Conservation (phyloP, 2,329 filamentous ascomycete species). For the Calonectria naviculata region DNA sequence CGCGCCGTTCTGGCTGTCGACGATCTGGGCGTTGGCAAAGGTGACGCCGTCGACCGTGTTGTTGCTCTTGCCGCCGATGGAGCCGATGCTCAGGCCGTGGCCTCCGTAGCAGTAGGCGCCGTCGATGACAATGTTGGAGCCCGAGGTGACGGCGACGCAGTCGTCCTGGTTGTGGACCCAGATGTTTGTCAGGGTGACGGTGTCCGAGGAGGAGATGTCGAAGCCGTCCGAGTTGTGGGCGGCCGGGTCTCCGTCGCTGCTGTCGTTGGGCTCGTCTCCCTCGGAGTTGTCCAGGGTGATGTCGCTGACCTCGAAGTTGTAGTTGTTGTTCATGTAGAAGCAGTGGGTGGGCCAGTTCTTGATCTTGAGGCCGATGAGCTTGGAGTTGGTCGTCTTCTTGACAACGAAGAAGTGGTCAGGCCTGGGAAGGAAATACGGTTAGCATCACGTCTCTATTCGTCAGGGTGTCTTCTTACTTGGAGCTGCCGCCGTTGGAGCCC, state of each 20-base stretch:
- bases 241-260: conserved; percentile 23
- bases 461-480: conserved; percentile 53
- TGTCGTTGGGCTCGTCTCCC: conserved; percentile 39
- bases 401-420: conserved; percentile 63
- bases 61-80: conserved; percentile 56
- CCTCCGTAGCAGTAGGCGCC: conserved; percentile 53
- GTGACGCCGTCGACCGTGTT: conserved; percentile 63
- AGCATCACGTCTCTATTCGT: neutral
- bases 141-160: conserved; percentile 65
- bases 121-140: conserved; percentile 55
- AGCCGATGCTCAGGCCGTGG: conserved; percentile 53
- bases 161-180: conserved; percentile 69
- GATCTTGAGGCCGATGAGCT: conserved; percentile 47
- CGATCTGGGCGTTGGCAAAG: conserved; percentile 58
- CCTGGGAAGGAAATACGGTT: neutral
- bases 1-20: conserved; percentile 61
- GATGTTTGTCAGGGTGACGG: conserved; percentile 60
- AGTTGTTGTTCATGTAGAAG: conserved; percentile 48
- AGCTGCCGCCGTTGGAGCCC: conserved; percentile 66
- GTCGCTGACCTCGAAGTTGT: conserved; percentile 44
- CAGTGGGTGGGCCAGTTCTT: conserved; percentile 51
- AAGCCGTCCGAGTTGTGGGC: conserved; percentile 67
- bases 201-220: conserved; percentile 60
- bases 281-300: conserved; percentile 50
- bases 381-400: conserved; percentile 46